phyloP scores from a whole-genome alignment of 805 yeast species.

The Yamadazyma kitorensis region DNA sequence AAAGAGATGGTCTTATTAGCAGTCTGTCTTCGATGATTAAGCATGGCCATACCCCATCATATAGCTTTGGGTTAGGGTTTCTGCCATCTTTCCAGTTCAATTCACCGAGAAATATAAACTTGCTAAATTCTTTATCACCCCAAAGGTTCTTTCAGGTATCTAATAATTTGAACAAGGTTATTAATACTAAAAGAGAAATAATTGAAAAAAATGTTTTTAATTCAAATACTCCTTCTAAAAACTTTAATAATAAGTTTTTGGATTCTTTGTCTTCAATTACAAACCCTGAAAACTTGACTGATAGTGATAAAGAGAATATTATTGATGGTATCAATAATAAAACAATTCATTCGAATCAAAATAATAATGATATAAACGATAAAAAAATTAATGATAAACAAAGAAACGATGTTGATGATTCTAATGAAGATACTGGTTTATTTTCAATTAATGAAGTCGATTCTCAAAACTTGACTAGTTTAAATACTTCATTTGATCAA shows the following conservation, averaged over 20 bases:
- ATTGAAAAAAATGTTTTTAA: conserved; percentile 10
- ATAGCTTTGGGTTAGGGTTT: conserved; percentile 36
- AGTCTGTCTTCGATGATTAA: background rate
- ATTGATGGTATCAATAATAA: background rate
- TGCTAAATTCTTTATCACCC: conserved; percentile 30
- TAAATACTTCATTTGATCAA: conserved; percentile 4
- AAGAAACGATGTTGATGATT: too few relatives aligned
- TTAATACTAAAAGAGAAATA: conserved; percentile 5
- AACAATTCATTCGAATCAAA: conserved; percentile 3
- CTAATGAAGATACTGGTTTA: conserved; percentile 6
- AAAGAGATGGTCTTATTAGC: conserved; percentile 1
- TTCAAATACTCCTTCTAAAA: conserved; percentile 10
- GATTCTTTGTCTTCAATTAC: conserved; percentile 13
- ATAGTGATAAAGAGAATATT: conserved; percentile 3
- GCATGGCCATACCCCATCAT: conserved; percentile 20
- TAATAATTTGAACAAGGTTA: conserved; percentile 16
- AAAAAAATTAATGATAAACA: too few relatives aligned
- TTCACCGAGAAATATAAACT: conserved; percentile 27
- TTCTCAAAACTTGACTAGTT: conserved; percentile 6
- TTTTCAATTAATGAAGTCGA: conserved; percentile 5
- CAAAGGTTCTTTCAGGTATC: conserved; percentile 29
- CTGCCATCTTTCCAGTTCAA: conserved; percentile 43
- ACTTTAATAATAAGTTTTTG: conserved; percentile 13
- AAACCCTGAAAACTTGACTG: background rate
- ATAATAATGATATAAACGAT: too few relatives aligned